Conservation (phyloP, 495 filamentous ascomycete species). For the Neurospora terricola region DNA sequence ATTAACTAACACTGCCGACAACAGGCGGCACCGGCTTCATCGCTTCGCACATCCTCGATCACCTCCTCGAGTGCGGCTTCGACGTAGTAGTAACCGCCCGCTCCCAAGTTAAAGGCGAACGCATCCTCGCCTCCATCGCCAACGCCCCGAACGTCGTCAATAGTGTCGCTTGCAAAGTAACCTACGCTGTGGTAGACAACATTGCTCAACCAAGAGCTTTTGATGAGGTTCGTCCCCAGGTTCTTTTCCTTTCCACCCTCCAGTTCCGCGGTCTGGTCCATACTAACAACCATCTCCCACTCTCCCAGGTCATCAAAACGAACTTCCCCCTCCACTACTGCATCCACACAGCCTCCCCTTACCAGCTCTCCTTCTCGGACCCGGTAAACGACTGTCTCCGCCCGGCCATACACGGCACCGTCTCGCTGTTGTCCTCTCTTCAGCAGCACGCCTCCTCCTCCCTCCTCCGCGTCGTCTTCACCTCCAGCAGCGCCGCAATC, state of each 20-base stretch:
- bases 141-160: background rate
- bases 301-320: conserved; percentile 14
- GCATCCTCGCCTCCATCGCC: conserved; percentile 23
- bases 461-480: conserved; percentile 35
- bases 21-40: conserved; percentile 33
- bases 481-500: conserved; percentile 35
- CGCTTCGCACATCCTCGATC: conserved; percentile 30
- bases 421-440: conserved; percentile 29
- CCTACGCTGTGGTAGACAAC: conserved; percentile 27
- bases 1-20: background rate
- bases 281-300: background rate
- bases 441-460: conserved; percentile 16
- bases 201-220: conserved; percentile 25
- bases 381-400: conserved; percentile 30
- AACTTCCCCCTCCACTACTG: conserved; percentile 28
- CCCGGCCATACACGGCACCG: conserved; percentile 36
- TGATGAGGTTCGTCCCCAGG: conserved; percentile 21
- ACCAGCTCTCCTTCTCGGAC: conserved; percentile 25
- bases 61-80: conserved; percentile 25
- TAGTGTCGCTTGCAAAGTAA: conserved; percentile 6
- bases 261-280: background rate
- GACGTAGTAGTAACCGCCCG: conserved; percentile 29
- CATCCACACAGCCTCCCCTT: conserved; percentile 37
- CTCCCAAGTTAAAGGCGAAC: conserved; percentile 28
- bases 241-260: background rate